Conservation (phyloP, 1,139 yeast species). For the Zygoascus meyerae region DNA sequence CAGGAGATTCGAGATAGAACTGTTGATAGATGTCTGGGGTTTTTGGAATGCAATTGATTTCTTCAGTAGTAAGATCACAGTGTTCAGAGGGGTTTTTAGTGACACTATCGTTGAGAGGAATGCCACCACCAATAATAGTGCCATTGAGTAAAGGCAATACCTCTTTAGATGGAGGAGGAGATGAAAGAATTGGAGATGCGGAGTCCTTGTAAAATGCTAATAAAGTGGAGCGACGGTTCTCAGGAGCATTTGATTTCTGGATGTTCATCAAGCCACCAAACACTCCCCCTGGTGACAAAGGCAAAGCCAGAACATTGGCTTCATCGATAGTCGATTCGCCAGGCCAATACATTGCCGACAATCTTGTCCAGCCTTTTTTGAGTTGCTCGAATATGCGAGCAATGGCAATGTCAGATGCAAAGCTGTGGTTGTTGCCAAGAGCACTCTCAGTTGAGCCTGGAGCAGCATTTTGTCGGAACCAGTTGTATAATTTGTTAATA, state of each 20-base stretch:
- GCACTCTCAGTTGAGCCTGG: not conserved
- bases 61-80: not conserved
- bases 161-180: not conserved
- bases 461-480: conserved; percentile 24
- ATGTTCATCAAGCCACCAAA: conserved; percentile 15
- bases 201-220: conserved; percentile 29
- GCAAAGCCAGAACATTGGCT: conserved; percentile 18
- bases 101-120: not conserved
- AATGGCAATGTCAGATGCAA: conserved; percentile 12
- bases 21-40: conserved; percentile 2
- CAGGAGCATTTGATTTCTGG: conserved; percentile 11
- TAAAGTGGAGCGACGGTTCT: conserved; percentile 26
- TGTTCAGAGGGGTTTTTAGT: not conserved
- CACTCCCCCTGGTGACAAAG: conserved; percentile 26
- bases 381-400: conserved; percentile 33
- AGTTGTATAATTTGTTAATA: conserved; percentile 28
- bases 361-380: conserved; percentile 34
- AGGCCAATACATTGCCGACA: conserved; percentile 34
- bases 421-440: no score
- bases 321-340: conserved; percentile 17
- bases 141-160: not conserved
- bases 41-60: not conserved
- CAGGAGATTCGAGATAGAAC: not conserved
- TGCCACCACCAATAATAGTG: not conserved
- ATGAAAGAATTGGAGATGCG: conserved; percentile 24